These are phyloP conservation scores for Trametes cingulata DNA, from an alignment of 768 basidiomycete species.

Conservation along the genomic window DNA sequence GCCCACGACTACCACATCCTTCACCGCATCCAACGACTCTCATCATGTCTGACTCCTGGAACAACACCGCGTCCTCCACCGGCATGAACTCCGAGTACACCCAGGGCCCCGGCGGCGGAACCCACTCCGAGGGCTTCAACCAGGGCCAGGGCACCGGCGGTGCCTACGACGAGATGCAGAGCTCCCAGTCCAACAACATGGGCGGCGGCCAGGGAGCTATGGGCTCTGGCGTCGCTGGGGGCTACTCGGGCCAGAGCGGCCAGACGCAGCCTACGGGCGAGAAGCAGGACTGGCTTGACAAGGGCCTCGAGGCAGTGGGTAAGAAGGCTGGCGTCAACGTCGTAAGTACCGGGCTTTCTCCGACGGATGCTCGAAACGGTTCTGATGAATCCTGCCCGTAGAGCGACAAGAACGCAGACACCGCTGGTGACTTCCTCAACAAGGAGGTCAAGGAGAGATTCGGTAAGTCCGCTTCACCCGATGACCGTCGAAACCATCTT, in stretches of 20 bases:
- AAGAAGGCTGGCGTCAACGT: conserved; percentile 29
- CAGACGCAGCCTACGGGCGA: conserved; percentile 15
- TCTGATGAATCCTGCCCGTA: neutral
- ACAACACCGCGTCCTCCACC: conserved; percentile 12
- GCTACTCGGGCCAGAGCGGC: conserved; percentile 16
- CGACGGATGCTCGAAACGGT: no score
- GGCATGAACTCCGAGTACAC: conserved; percentile 18
- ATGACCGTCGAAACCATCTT: no score
- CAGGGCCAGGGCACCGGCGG: conserved; percentile 23
- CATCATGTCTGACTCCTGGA: conserved; percentile 15
- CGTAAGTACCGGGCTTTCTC: conserved; percentile 9
- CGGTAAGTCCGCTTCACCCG: conserved; percentile 19
- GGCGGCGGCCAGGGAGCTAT: conserved; percentile 29
- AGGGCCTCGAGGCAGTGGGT: conserved; percentile 26
- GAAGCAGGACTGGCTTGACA: conserved; percentile 33
- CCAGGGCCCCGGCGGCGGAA: conserved; percentile 19
- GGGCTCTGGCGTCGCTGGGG: conserved; percentile 31
- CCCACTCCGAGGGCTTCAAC: conserved; percentile 21
- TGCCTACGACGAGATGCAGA: conserved; percentile 26
- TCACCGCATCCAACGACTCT: neutral
- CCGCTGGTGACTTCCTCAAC: conserved; percentile 29
- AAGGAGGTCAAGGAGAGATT: conserved; percentile 25
- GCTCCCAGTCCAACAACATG: conserved; percentile 20
- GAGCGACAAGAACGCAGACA: conserved; percentile 31
- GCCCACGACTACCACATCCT: no score